Conservation (phyloP, 371 early-diverging fungal genomes). For the Nosema muscidifuracis region DNA sequence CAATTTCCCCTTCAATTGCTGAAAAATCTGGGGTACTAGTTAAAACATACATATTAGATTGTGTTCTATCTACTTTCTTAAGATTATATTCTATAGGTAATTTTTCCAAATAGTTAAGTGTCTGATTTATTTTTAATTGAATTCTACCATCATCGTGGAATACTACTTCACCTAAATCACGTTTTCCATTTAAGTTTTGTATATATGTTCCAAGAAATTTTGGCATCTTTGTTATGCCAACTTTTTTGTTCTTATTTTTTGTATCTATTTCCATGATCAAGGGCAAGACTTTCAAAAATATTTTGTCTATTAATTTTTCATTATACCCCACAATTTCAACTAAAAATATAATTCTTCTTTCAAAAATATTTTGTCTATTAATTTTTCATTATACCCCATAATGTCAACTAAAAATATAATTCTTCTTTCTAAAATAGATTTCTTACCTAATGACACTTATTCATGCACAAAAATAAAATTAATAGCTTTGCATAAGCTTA, state of each 20-base stretch:
- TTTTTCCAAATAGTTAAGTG: neutral
- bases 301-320: too few relatives aligned
- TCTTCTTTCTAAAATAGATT: constrained; percentile 15
- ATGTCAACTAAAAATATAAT: constrained; percentile 10
- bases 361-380: too few relatives aligned
- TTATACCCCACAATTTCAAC: too few relatives aligned
- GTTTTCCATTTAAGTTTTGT: neutral
- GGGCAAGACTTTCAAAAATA: too few relatives aligned
- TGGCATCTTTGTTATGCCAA: constrained; percentile 59
- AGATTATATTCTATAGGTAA: constrained; percentile 44
- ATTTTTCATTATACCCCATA: too few relatives aligned
- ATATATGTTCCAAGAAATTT: constrained; percentile 50
- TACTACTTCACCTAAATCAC: constrained; percentile 35
- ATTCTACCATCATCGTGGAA: constrained; percentile 11
- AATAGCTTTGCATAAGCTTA: constrained; percentile 1
- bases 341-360: constrained; percentile 7
- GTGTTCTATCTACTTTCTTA: constrained; percentile 14
- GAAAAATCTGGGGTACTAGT: constrained; percentile 3
- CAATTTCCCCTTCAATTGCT: constrained; percentile 55
- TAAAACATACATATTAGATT: constrained; percentile 42
- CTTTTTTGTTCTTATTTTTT: constrained; percentile 34
- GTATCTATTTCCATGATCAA: constrained; percentile 32
- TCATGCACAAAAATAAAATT: constrained; percentile 11
- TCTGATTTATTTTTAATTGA: neutral
- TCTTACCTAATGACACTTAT: constrained; percentile 10